Conservation (phyloP, 345 rosid genomes). For the Boechera divaricarpa region DNA sequence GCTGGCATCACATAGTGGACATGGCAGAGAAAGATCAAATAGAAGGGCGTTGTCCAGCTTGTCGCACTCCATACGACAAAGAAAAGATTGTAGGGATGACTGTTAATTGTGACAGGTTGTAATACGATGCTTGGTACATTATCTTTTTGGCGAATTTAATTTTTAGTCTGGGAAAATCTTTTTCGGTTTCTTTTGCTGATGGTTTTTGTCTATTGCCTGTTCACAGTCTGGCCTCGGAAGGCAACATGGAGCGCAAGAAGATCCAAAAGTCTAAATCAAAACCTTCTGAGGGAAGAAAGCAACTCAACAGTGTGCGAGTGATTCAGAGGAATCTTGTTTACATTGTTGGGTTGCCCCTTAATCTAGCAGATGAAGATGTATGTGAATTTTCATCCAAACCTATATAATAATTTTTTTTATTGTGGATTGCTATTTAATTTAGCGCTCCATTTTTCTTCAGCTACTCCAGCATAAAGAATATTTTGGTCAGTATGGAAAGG, state of each 20-base stretch:
- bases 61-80: constrained; percentile 84
- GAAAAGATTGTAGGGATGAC: constrained; percentile 89
- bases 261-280: constrained; percentile 63
- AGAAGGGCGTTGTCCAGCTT: constrained; percentile 94
- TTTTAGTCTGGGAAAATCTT: background rate
- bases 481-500: constrained; percentile 81
- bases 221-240: constrained; percentile 51
- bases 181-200: constrained; percentile 27
- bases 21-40: constrained; percentile 90
- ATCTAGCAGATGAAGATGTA: constrained; percentile 78
- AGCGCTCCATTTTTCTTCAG: constrained; percentile 41
- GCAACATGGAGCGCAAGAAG: constrained; percentile 53
- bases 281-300: constrained; percentile 66
- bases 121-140: constrained; percentile 7
- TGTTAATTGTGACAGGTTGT: constrained; percentile 73
- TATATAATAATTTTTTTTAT: background rate
- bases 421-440: constrained; percentile 19
- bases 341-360: constrained; percentile 71
- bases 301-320: constrained; percentile 68
- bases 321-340: constrained; percentile 74
- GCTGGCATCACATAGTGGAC: constrained; percentile 94
- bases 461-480: constrained; percentile 69
- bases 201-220: background rate
- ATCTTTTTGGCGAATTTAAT: background rate
- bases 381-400: background rate